Evolutionary conservation across 2,329 filamentous ascomycete genomes (phyloP), one percentile per base, ranked within the genome.

Genomic region (Aspergillus felis): DNA sequence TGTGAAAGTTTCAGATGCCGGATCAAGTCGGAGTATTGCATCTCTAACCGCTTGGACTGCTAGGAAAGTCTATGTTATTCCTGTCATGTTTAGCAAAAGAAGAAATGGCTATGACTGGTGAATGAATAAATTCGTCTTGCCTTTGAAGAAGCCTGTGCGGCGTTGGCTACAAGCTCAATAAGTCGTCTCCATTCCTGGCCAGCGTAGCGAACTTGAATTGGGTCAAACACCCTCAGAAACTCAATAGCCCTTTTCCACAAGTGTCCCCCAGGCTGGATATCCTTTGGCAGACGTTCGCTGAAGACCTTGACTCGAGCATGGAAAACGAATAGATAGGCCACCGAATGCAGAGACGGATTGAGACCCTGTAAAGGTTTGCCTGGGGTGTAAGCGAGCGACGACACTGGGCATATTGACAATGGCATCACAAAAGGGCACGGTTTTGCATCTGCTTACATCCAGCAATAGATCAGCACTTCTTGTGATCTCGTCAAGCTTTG

Each of bases 301-400:
- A 66, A 35, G 46, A 59, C 69, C 42, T 75, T 68, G 56, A 84
- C 76, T 59, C 81, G 78, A 32, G 78, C 75, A 50, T 78, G 70
- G 41, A 89, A 76, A 50, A 82, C 75, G 60, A 78, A 80, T 51
- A 85, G 73, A 70, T 87, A 88, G 8, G 83, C 76, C 60, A 88
- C 78, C 20, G 83, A 82, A 68, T 88, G 84, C 42, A 78, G 70
- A 7, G 79, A 71, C 22, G 87, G 85, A 63, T 87, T 78, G 57
- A 87, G 64, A 38, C 64, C 57, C 68, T 72, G 42, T 22, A 61
- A n/a, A 62, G 24, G n/a, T 56, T 52, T 35, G 53, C 50, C 14
- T 57, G 61, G 29, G 4, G 27, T 51, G 47, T 48, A 38, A 38
- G 51, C 54, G 41, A 53, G 47, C 35, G 44, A 46, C 20, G 44